Evolutionary conservation across 2,329 filamentous ascomycete species (phyloP).

Genomic region (Purpureocillium lavendulum): DNA sequence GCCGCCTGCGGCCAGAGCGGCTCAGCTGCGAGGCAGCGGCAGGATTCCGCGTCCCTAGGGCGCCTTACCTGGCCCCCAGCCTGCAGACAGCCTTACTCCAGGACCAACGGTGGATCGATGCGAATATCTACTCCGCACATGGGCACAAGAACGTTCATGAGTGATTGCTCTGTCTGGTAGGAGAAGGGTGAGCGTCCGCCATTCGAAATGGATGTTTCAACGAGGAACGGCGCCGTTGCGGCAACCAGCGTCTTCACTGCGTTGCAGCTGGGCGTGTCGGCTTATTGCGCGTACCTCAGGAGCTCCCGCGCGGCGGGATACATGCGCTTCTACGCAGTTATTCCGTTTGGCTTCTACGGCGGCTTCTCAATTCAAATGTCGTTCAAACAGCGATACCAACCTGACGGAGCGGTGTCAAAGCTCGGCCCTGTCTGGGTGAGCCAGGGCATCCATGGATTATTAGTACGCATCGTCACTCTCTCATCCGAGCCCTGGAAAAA

Average conservation of each 20-base stretch:
- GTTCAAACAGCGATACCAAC: slow-evolving; percentile 2
- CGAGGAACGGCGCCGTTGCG: not conserved
- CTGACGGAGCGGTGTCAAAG: not conserved
- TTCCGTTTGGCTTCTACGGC: slow-evolving; percentile 8
- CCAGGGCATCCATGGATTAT: slow-evolving; percentile 2
- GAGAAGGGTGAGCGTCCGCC: no score
- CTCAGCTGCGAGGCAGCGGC: not conserved
- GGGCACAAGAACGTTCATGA: no score
- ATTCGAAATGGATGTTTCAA: not conserved
- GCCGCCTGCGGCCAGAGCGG: no score
- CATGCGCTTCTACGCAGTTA: slow-evolving; percentile 1
- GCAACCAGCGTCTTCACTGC: not conserved
- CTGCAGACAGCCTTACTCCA: no score
- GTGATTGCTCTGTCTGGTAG: no score
- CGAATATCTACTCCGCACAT: no score
- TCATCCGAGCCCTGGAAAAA: no score
- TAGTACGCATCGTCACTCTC: no score
- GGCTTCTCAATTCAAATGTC: slow-evolving; percentile 2
- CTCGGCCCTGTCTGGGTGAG: slow-evolving; percentile 1
- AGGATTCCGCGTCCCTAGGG: not conserved
- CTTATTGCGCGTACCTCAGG: not conserved
- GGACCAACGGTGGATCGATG: no score
- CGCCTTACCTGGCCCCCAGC: no score
- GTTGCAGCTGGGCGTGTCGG: not conserved
- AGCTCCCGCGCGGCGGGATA: not conserved